Base-by-base conservation (phyloP, 2,329 filamentous ascomycete genomes). In the Remersonia thermophila region DNA sequence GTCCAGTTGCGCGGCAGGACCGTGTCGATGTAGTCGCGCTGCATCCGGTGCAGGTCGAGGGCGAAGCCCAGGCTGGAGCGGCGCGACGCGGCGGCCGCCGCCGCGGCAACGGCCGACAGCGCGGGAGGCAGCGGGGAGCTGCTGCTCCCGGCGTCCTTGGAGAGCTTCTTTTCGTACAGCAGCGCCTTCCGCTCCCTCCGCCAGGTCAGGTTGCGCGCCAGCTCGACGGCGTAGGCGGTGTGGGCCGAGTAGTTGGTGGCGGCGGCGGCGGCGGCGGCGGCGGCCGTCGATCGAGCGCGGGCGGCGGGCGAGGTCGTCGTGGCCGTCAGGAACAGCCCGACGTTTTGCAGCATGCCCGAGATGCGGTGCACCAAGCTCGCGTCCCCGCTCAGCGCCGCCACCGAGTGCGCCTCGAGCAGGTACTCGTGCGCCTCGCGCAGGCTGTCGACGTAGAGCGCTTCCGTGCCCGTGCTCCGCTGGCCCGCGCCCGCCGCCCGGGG, bases 21-120 rank as follows among this genome's bases (percentile, higher is more conserved):
- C 33, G 89, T 80, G 51, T 95, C 83, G 34, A 95, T 69, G 48
- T 86, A 94, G 31, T 87, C 73, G 44, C 71, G 68, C 53, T 89
- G 82, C 50, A 94, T 93, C 17, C 67, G 65, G 30, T 65, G 58
- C 49, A 77, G 68, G 44, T 79, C 68, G 8, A 65, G 58, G 4
- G 62, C 56, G 38, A 65, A 54, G 2, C 61, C 65, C 13, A 71
- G 54, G 42, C 67, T 73, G 2, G 52, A 53, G 16, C 61, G 61
- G 30, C 60, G 56, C 4, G 50, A 35, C 17, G 55, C 51, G 3
- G 32, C 33, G 27, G 14, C 27, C 3, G 46, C 33, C 5, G 20
- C 20, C 5, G 5, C 5, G 20, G 20, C 9, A 5, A 23, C 5
- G 20, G 20, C 20, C 5, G 20, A 23, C 9, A 47, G 46, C 5